phyloP scores from a whole-genome alignment of 164 flowering plant genomes.

The Liriodendron chinense region DNA sequence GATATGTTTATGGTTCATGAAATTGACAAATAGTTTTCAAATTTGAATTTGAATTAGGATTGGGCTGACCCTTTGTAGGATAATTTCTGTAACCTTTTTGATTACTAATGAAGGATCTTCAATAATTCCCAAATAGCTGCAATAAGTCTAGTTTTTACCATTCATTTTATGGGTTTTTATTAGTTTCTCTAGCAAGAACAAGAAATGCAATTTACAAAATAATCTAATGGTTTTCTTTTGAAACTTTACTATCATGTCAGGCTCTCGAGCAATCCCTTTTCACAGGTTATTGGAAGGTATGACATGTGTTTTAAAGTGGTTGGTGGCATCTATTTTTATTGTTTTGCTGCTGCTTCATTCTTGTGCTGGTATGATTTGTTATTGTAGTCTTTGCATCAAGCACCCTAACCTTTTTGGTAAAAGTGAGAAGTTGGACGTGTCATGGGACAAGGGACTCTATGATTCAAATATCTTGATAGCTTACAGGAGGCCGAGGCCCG shows the following conservation, averaged over 20 bases:
- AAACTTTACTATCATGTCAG: slow-evolving; percentile 23
- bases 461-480: slow-evolving; percentile 75
- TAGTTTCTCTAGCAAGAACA: background rate
- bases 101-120: background rate
- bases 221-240: slow-evolving; percentile 6
- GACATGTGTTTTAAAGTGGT: background rate
- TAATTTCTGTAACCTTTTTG: background rate
- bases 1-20: background rate
- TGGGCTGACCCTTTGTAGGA: background rate
- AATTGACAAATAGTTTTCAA: background rate
- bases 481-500: slow-evolving; percentile 79
- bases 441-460: slow-evolving; percentile 85
- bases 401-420: slow-evolving; percentile 92
- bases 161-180: slow-evolving; percentile 3
- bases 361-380: slow-evolving; percentile 3
- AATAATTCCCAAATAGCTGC: background rate
- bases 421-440: slow-evolving; percentile 90
- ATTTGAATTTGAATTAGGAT: background rate
- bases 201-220: background rate
- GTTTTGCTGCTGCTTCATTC: background rate
- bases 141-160: background rate
- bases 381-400: slow-evolving; percentile 69
- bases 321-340: background rate
- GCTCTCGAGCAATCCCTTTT: slow-evolving; percentile 55
- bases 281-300: slow-evolving; percentile 79